A percentile compares a stretch with the other conserved stretches of the same genome.
Conservation (phyloP, 2,329 filamentous ascomycete species). For the Verticillium nonalfalfae region DNA sequence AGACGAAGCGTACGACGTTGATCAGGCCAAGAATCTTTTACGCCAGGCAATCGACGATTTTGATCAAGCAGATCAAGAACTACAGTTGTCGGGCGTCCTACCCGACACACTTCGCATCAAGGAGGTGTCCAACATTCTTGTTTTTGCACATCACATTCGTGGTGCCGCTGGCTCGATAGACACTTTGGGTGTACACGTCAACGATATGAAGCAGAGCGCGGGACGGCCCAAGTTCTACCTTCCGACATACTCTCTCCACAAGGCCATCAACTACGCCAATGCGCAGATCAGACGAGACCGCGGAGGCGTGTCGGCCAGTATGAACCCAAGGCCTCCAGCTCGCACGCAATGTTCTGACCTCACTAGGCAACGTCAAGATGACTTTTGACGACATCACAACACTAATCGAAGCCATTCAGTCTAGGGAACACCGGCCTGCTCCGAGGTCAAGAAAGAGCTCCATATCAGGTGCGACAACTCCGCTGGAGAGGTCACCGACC, state of each 20-base stretch:
- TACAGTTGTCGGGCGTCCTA: conserved; percentile 37
- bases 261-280: conserved; percentile 47
- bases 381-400: conserved; percentile 37
- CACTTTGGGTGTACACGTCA: conserved; percentile 37
- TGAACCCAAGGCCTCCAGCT: conserved; percentile 4
- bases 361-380: conserved; percentile 18
- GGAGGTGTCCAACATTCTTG: conserved; percentile 45
- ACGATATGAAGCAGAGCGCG: conserved; percentile 36
- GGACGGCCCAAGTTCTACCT: conserved; percentile 35
- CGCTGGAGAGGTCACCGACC: conserved; percentile 27
- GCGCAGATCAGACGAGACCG: conserved; percentile 52
- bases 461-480: conserved; percentile 14
- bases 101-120: conserved; percentile 38
- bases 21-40: conserved; percentile 30
- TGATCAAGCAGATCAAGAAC: conserved; percentile 36
- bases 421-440: conserved; percentile 26
- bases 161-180: conserved; percentile 43
- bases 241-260: conserved; percentile 47
- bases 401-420: conserved; percentile 35
- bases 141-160: conserved; percentile 48
- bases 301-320: conserved; percentile 49
- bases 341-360: neutral
- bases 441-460: conserved; percentile 6
- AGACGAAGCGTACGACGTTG: conserved; percentile 34
- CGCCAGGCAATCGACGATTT: conserved; percentile 36